phyloP scores from a whole-genome alignment of 208 protist genomes.

The Leishmania martiniquensis region DNA sequence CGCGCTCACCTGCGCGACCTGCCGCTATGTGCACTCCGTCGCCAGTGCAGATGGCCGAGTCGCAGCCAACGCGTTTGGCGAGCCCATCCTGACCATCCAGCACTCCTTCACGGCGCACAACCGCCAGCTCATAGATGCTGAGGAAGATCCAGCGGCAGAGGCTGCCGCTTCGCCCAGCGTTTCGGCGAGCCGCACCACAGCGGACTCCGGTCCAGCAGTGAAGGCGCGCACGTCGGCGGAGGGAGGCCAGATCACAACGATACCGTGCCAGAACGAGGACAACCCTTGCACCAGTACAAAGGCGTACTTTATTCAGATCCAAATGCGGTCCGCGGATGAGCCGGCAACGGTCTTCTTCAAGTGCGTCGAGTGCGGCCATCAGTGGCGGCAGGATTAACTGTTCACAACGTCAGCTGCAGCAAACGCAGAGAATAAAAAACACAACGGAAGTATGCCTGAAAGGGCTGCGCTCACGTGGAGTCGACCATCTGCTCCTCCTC shows the following conservation, averaged over 20 bases:
- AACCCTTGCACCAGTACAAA: constrained; percentile 75
- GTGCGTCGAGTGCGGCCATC: constrained; percentile 94
- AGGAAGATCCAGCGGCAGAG: constrained; percentile 21
- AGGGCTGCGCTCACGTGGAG: background rate
- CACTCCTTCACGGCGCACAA: constrained; percentile 67
- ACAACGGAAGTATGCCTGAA: background rate
- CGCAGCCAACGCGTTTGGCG: constrained; percentile 56
- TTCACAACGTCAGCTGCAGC: too few relatives aligned
- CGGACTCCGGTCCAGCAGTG: background rate
- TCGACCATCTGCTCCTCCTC: background rate
- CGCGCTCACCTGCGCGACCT: constrained; percentile 72
- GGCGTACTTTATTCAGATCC: constrained; percentile 96
- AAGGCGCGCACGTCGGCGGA: constrained; percentile 36
- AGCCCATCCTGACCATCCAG: constrained; percentile 54
- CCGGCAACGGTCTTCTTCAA: constrained; percentile 97
- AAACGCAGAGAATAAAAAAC: background rate
- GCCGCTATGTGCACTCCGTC: constrained; percentile 67
- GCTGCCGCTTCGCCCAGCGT: background rate
- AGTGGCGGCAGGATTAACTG: constrained; percentile 92
- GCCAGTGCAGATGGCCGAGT: constrained; percentile 17
- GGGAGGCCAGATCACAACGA: constrained; percentile 87
- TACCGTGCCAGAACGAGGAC: constrained; percentile 81
- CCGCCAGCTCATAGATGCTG: constrained; percentile 41
- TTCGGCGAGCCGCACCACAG: background rate
- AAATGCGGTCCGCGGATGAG: constrained; percentile 98